Conservation (phyloP, 2,329 filamentous ascomycete genomes). For the Coniella lustricola region DNA sequence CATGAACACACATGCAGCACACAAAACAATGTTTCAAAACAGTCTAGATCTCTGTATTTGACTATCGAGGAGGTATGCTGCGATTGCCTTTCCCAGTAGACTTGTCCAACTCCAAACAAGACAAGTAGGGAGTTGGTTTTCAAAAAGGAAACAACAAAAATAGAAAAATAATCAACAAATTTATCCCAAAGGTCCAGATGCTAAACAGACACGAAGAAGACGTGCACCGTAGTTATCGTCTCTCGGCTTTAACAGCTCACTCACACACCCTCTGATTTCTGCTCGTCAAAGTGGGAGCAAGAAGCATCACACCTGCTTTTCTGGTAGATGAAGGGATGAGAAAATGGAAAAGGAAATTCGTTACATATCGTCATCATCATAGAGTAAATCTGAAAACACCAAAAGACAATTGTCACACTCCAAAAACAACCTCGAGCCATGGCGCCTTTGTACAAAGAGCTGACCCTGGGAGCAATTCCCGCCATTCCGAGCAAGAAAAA, state of each 20-base stretch:
- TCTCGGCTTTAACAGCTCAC: background rate
- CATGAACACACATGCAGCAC: conserved; percentile 2
- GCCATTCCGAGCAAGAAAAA: conserved; percentile 7
- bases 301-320: background rate
- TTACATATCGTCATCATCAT: conserved; percentile 1
- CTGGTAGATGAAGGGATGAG: background rate
- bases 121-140: no score
- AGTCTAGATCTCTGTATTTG: conserved; percentile 16
- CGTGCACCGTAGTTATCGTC: background rate
- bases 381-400: background rate
- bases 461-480: background rate
- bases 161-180: no score
- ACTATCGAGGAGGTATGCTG: background rate
- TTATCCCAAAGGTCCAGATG: no score
- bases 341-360: background rate
- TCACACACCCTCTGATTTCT: no score
- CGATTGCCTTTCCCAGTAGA: no score
- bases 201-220: no score
- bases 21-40: no score
- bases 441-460: background rate
- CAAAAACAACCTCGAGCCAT: background rate
- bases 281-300: no score
- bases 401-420: no score
- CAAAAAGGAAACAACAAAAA: no score
- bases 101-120: no score